A percentile compares a stretch with the other conserved stretches of the same genome.
Evolutionary conservation across 345 rosid genomes (phyloP).

Genomic region (Aquilaria malaccensis): DNA sequence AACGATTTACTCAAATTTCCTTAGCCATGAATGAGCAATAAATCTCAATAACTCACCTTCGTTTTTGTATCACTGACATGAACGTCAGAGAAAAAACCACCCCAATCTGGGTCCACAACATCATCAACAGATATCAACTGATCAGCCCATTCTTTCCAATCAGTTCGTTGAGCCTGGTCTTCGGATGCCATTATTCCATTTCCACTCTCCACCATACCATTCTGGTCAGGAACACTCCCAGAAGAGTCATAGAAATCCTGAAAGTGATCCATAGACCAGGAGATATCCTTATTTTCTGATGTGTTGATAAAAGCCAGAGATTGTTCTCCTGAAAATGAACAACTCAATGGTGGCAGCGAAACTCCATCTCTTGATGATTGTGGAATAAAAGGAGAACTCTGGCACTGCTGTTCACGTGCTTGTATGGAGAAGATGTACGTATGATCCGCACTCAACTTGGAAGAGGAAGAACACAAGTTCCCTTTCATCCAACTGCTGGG

Average conservation of each 20-base stretch:
- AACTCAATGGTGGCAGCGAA: conserved; percentile 16
- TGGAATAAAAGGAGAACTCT: conserved; percentile 35
- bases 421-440: conserved; percentile 24
- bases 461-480: conserved; percentile 24
- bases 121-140: conserved; percentile 56
- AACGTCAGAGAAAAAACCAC: conserved; percentile 50
- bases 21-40: not conserved
- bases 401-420: conserved; percentile 28
- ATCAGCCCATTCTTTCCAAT: conserved; percentile 72
- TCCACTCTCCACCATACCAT: conserved; percentile 36
- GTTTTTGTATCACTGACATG: conserved; percentile 30
- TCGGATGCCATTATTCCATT: conserved; percentile 30
- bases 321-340: conserved; percentile 30
- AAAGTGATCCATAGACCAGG: conserved; percentile 51
- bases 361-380: conserved; percentile 25
- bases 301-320: conserved; percentile 22
- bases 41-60: conserved; percentile 38
- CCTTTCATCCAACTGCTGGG: conserved; percentile 25
- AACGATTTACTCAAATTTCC: no score
- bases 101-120: conserved; percentile 57
- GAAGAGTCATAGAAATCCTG: conserved; percentile 36
- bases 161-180: conserved; percentile 31
- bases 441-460: conserved; percentile 24
- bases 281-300: conserved; percentile 34
- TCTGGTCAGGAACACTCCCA: conserved; percentile 34